These are phyloP conservation scores for Ascochyta fabae DNA, from an alignment of 2,329 filamentous ascomycete genomes.

Conservation along the genomic window DNA sequence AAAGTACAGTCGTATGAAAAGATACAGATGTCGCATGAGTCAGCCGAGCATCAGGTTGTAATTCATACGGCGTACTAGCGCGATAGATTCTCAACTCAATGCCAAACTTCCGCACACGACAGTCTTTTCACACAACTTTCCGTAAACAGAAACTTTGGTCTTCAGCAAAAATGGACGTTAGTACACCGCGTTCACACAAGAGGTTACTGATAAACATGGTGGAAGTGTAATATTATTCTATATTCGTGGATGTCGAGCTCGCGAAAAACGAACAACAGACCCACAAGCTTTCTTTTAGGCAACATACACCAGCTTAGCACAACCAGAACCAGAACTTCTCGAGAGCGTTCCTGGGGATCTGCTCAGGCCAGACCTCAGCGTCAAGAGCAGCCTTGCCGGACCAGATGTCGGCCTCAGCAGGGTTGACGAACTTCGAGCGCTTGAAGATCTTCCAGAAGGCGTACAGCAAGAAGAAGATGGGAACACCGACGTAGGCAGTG, in stretches of 20 bases:
- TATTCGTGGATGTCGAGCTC: constrained; percentile 12
- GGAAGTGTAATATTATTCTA: neutral
- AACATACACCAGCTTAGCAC: constrained; percentile 37
- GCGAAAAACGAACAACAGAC: constrained; percentile 3
- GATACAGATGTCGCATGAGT: neutral
- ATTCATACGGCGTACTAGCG: neutral
- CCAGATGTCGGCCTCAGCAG: constrained; percentile 54
- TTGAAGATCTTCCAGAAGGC: constrained; percentile 71
- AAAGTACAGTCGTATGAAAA: no score
- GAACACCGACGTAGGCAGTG: constrained; percentile 57
- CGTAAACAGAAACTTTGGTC: neutral
- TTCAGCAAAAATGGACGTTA: neutral
- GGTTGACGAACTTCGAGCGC: constrained; percentile 60
- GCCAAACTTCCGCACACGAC: neutral
- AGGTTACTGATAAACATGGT: neutral
- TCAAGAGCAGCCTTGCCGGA: constrained; percentile 56
- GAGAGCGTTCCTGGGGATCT: constrained; percentile 51
- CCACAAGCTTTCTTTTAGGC: neutral
- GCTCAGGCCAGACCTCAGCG: constrained; percentile 54
- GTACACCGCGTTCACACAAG: neutral
- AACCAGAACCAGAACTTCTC: constrained; percentile 60
- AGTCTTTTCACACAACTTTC: neutral
- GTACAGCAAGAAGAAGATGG: constrained; percentile 56
- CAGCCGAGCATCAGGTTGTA: neutral
- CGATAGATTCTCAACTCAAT: neutral